These are phyloP conservation scores for Curvularia lunata DNA, from an alignment of 2,329 filamentous ascomycete genomes.

Conservation along the genomic window DNA sequence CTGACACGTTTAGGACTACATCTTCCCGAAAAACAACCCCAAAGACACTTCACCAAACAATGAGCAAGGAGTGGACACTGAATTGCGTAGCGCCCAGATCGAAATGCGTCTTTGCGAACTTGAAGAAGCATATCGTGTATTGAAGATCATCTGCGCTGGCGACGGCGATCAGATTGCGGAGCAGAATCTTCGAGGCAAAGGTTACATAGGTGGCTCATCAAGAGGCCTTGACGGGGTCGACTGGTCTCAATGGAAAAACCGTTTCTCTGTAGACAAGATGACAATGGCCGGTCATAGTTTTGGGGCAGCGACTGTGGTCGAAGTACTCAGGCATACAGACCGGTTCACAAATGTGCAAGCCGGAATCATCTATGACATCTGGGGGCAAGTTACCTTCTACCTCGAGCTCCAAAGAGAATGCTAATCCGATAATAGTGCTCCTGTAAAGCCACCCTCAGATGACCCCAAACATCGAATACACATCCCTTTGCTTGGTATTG, in stretches of 20 bases:
- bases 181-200: slow-evolving; percentile 63
- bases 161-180: slow-evolving; percentile 59
- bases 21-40: slow-evolving; percentile 64
- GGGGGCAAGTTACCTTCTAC: slow-evolving; percentile 52
- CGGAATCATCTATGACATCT: slow-evolving; percentile 71
- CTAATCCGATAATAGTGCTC: slow-evolving; percentile 49
- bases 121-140: slow-evolving; percentile 65
- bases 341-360: slow-evolving; percentile 65
- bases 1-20: slow-evolving; percentile 57
- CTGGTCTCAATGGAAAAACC: slow-evolving; percentile 64
- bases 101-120: slow-evolving; percentile 69
- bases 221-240: slow-evolving; percentile 62
- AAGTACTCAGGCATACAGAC: slow-evolving; percentile 62
- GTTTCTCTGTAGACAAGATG: slow-evolving; percentile 63
- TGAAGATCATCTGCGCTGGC: slow-evolving; percentile 63
- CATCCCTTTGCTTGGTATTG: slow-evolving; percentile 67
- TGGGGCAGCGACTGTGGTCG: slow-evolving; percentile 68
- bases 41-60: slow-evolving; percentile 60
- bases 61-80: slow-evolving; percentile 64
- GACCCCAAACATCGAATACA: slow-evolving; percentile 56
- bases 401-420: background rate
- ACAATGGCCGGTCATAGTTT: slow-evolving; percentile 72
- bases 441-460: slow-evolving; percentile 52
- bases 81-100: slow-evolving; percentile 67
- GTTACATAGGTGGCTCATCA: slow-evolving; percentile 65